A percentile compares a stretch with the other conserved stretches of the same genome.
Evolutionary conservation across 1,284 basidiomycete species (phyloP).

Genomic region (Sporisorium sorghi): DNA sequence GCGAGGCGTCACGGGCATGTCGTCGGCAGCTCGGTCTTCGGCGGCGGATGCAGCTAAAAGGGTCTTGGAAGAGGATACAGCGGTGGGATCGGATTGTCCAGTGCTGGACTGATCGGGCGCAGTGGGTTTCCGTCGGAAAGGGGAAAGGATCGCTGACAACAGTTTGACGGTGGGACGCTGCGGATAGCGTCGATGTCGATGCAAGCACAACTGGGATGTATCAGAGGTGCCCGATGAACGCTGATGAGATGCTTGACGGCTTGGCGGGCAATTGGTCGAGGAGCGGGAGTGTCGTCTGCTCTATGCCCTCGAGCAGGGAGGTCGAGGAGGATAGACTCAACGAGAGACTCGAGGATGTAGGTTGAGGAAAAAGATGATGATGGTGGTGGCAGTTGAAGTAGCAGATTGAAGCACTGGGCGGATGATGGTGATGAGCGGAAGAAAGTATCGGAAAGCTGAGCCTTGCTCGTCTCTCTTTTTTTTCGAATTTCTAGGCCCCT

Average conservation of each 20-base stretch:
- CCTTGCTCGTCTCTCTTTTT: no score
- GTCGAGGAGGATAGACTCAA: not conserved
- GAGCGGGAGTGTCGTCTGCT: not conserved
- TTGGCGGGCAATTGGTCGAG: not conserved
- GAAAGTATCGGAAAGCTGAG: not conserved
- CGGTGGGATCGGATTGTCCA: not conserved
- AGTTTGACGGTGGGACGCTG: conserved; percentile 23
- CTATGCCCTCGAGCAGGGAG: not conserved
- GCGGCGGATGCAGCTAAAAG: not conserved
- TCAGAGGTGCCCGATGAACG: not conserved
- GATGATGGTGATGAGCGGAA: not conserved
- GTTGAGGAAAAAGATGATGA: not conserved
- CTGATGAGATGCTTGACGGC: not conserved
- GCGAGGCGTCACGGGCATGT: conserved; percentile 27
- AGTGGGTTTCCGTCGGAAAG: conserved; percentile 26
- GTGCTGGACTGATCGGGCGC: conserved; percentile 1
- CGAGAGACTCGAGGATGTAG: not conserved
- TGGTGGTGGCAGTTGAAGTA: not conserved
- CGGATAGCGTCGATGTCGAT: not conserved
- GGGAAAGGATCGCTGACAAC: conserved; percentile 24
- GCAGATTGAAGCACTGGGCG: not conserved
- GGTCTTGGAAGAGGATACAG: not conserved
- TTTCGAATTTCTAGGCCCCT: conserved; percentile 14
- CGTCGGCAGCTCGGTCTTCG: not conserved
- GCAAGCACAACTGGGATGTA: not conserved